Conservation (phyloP, 495 filamentous ascomycete genomes). For the Xylaria grammica region DNA sequence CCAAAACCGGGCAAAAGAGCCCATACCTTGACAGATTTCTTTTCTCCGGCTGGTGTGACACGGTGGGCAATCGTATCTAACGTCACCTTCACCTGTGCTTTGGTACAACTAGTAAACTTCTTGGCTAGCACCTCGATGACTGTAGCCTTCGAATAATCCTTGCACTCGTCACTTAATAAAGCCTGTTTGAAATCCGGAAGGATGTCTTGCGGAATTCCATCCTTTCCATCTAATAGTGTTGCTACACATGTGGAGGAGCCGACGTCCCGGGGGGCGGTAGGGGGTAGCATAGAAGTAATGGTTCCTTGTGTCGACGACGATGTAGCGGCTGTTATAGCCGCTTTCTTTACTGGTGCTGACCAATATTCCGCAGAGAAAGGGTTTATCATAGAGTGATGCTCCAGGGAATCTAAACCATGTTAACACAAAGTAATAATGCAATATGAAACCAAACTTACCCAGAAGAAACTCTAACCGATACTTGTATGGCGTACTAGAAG, state of each 20-base stretch:
- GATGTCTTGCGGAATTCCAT: constrained; percentile 63
- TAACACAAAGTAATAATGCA: constrained; percentile 12
- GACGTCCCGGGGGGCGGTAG: constrained; percentile 21
- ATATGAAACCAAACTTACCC: constrained; percentile 52
- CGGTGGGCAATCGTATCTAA: constrained; percentile 71
- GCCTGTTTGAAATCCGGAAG: constrained; percentile 74
- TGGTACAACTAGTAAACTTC: constrained; percentile 74
- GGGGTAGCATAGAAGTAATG: constrained; percentile 28
- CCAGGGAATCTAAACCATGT: constrained; percentile 37
- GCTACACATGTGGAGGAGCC: background rate
- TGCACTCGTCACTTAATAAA: constrained; percentile 60
- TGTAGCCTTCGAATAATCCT: constrained; percentile 72
- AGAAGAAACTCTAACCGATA: constrained; percentile 77
- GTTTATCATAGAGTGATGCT: constrained; percentile 67
- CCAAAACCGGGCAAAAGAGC: constrained; percentile 14
- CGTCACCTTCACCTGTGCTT: constrained; percentile 73
- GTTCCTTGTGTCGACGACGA: constrained; percentile 2
- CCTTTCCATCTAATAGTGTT: constrained; percentile 41
- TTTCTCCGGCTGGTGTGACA: constrained; percentile 51
- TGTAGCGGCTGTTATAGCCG: constrained; percentile 4
- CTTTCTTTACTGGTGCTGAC: constrained; percentile 51
- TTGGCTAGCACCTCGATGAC: constrained; percentile 76
- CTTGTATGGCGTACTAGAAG: constrained; percentile 49
- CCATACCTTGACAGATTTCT: constrained; percentile 43
- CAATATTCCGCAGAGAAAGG: constrained; percentile 87